A percentile compares a stretch with the other conserved stretches of the same genome.
These are phyloP conservation scores for Tulasnella sp. DNA, from an alignment of 768 basidiomycete genomes.

Conservation along the genomic window DNA sequence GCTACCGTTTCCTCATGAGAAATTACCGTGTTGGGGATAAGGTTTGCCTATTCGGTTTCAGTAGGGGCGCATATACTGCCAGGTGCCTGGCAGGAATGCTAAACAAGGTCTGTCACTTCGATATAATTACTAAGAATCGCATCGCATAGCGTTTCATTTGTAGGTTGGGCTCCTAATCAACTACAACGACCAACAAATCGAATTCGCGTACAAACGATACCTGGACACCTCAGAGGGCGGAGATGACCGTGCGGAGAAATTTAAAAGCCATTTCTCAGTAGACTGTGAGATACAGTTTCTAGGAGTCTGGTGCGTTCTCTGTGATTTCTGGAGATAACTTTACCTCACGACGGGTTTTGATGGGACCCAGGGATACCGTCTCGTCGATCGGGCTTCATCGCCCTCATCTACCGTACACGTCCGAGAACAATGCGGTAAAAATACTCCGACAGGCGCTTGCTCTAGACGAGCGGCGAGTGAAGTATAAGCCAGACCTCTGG, in stretches of 20 bases:
- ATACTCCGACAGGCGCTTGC: too few species aligned
- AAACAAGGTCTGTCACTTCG: not conserved
- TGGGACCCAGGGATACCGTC: too few species aligned
- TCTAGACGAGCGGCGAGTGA: too few species aligned
- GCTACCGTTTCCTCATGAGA: conserved; percentile 24
- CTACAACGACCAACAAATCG: conserved; percentile 21
- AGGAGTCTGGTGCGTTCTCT: conserved; percentile 31
- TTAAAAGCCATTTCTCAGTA: conserved; percentile 32
- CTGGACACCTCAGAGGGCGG: not conserved
- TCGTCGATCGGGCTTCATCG: too few species aligned
- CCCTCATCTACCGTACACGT: too few species aligned
- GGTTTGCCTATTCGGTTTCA: not conserved
- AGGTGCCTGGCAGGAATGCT: conserved; percentile 30
- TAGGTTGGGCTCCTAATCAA: conserved; percentile 19
- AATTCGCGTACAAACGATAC: conserved; percentile 22
- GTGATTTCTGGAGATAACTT: too few species aligned
- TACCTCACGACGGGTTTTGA: too few species aligned
- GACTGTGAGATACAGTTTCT: conserved; percentile 33
- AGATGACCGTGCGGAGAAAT: conserved; percentile 29
- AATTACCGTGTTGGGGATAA: conserved; percentile 17
- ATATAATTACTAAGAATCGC: too few species aligned
- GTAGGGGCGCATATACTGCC: conserved; percentile 29
- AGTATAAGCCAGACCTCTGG: too few species aligned
- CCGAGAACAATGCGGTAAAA: too few species aligned
- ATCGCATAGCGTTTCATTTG: too few species aligned